Base-by-base conservation (phyloP, 1,139 yeast genomes). In the Torulaspora pretoriensis region DNA sequence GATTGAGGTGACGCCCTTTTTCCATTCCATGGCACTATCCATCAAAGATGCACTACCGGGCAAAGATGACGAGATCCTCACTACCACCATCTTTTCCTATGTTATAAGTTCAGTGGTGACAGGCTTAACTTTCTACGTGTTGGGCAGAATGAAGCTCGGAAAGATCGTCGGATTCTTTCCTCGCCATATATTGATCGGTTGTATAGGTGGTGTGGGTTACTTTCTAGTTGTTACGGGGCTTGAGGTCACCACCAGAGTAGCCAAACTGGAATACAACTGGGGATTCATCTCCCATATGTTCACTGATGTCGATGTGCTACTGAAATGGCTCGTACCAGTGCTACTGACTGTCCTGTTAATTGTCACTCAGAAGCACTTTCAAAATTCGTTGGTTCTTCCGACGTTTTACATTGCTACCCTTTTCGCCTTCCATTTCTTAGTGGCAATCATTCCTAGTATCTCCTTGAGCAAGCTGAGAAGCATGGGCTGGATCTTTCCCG, bases 181-280 rank as follows among this genome's bases (percentile, higher is more conserved):
- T 0, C 74, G 97, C 52, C 98, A 92, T 63, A 92, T 92, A 47
- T 73, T 92, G 34, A 95, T 92, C 23, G 98, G 98, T 1, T 92
- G 97, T 64, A 90, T 92, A 57, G 98, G 98, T 36, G 98, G 98
- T 57, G 98, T 92, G 39, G 98, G 98, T 1, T 90, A 86, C 68
- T 92, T 92, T 65, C 72, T 92, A 51, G 70, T 90, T 2, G 83
- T 87, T 1, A 92, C 98, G 0, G 98, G 96, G 2, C 68, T 92
- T 27, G 97, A 90, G 61, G 96, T 92, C 0, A 77, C 89, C 8
- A 82, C 96, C 0, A 73, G 96, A 48, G 68, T 87, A 32, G 92
- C 94, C 7, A 82, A 87, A 4, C 66, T 90, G 39, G 75, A 72
- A 42, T 89, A 87, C 61, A 76, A 80, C 47, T 61, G 70, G 57